Conservation (phyloP, 345 rosid species). For the Draba incana region DNA sequence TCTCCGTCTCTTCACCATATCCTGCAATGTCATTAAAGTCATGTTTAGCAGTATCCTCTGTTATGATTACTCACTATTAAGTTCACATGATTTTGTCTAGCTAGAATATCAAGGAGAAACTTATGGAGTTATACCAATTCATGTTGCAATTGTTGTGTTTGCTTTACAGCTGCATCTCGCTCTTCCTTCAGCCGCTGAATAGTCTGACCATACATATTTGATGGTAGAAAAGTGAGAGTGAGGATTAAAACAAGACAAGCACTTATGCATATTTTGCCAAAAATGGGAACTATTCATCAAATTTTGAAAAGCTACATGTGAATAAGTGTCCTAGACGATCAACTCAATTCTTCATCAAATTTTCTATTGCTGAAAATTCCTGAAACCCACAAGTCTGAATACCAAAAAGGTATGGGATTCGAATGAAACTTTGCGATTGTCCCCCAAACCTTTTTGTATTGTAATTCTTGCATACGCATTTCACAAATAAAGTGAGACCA, state of each 20-base stretch:
- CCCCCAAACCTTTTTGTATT: not conserved
- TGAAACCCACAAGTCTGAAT: not conserved
- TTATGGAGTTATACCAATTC: conserved; percentile 62
- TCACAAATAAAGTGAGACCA: conserved; percentile 2
- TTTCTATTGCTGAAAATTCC: not conserved
- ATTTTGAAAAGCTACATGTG: too few species aligned
- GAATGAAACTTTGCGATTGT: not conserved
- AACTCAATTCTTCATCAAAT: conserved; percentile 1
- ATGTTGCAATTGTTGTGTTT: conserved; percentile 74
- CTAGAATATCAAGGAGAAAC: conserved; percentile 4
- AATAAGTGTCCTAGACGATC: conserved; percentile 1
- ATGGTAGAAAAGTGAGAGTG: conserved; percentile 13
- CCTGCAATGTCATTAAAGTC: conserved; percentile 48
- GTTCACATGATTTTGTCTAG: conserved; percentile 22
- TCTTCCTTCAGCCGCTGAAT: conserved; percentile 76
- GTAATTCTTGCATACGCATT: conserved; percentile 6
- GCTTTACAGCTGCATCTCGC: conserved; percentile 75
- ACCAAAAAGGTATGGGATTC: conserved; percentile 2
- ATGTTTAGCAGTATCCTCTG: not conserved
- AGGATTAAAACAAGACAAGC: not conserved
- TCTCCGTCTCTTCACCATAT: conserved; percentile 69
- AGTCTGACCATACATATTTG: conserved; percentile 49
- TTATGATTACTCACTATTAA: not conserved
- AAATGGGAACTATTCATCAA: too few species aligned
- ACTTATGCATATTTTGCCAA: too few species aligned